A percentile compares a stretch with the other conserved stretches of the same genome.
Conservation (phyloP, 495 filamentous ascomycete species). For the Penicillium manginii region DNA sequence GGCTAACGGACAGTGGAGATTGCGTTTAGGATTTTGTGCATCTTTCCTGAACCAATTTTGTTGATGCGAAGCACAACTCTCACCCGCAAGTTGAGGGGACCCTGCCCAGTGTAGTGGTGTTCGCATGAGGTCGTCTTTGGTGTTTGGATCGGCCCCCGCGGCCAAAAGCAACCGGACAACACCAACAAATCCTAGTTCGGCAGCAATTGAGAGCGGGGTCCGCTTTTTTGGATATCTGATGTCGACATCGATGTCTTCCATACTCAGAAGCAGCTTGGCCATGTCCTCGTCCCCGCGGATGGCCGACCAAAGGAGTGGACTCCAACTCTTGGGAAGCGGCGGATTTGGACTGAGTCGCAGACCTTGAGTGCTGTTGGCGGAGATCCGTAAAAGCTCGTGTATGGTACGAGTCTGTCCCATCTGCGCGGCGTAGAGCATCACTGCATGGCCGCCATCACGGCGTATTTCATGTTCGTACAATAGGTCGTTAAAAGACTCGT, state of each 20-base stretch:
- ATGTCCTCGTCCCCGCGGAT: constrained; percentile 8
- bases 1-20: constrained; percentile 1
- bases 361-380: background rate
- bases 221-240: background rate
- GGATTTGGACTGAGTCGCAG: constrained; percentile 5
- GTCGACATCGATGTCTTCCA: constrained; percentile 7
- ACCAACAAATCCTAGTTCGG: constrained; percentile 5
- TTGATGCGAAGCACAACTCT: background rate
- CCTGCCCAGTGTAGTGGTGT: background rate
- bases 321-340: background rate
- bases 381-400: background rate
- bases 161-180: constrained; percentile 3
- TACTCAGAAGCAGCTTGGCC: constrained; percentile 2
- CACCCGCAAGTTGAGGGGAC: background rate
- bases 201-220: constrained; percentile 6
- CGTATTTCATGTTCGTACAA: background rate
- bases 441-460: background rate
- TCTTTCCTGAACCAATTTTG: background rate
- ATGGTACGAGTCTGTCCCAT: background rate
- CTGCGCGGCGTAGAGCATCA: background rate
- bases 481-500: background rate
- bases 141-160: constrained; percentile 4
- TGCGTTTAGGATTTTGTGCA: constrained; percentile 1
- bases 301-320: constrained; percentile 10
- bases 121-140: background rate